Base-by-base conservation (phyloP, 441 rosid genomes). In the Dalechampia spathulata region DNA sequence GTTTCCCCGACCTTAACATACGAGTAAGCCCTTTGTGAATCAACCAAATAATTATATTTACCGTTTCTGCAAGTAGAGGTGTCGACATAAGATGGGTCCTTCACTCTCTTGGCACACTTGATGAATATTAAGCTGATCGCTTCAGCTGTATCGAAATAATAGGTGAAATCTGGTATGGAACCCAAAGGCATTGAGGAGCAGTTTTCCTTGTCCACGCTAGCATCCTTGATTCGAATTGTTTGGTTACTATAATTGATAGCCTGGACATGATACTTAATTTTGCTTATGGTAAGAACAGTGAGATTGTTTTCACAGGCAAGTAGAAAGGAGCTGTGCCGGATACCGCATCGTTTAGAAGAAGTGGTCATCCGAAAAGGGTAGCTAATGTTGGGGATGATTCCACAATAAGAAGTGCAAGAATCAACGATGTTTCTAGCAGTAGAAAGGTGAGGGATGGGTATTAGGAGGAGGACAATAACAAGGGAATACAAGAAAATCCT, bases 351-450 rank as follows among this genome's bases (percentile, higher is more conserved):
- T 30, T 27, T 14, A 22, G 60, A 51, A 32, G 43, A 41, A 16
- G 51, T 19, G 14, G 11, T 57, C 17, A 57, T 5, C 13, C 51
- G 60, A 57, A 57, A 57, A 30, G 60, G 60, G 41, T 28, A 32
- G 50, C 51, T 57, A 21, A 57, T 57, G 36, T 55, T 42, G 22
- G 20, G 11, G 42, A 57, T 30, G 10, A 43, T 28, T 1, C 60
- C 60, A 12, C 60, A 57, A 21, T 50, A 57, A 19, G 60, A 30
- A 3, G 40, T 34, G n/a, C 50, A 14, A 27, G 23, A 11, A 26
- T n/a, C n/a, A n/a, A n/a, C n/a, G n/a, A n/a, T n/a, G n/a, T n/a
- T n/a, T n/a, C n/a, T n/a, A n/a, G n/a, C n/a, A n/a, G n/a, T n/a
- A n/a, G n/a, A n/a, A n/a, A n/a, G n/a, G n/a, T n/a, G n/a, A n/a